phyloP scores from a whole-genome alignment of 768 basidiomycete species.

The Agrocybe praecox region DNA sequence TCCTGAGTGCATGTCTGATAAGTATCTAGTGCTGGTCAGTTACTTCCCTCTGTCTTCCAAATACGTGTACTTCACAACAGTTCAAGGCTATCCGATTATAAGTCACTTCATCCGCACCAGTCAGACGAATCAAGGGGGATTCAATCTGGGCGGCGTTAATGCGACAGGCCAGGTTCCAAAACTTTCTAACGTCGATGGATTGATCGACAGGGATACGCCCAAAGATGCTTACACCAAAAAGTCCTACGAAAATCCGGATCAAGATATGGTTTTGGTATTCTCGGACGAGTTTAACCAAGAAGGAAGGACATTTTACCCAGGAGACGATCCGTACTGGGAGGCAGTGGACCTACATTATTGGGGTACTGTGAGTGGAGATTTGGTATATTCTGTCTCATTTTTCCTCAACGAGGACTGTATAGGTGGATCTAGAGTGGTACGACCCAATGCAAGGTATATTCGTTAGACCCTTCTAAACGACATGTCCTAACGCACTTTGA shows the following conservation, averaged over 20 bases:
- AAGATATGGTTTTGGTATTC: slow-evolving; percentile 61
- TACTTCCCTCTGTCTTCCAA: not conserved
- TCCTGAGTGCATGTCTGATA: not conserved
- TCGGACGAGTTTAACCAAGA: slow-evolving; percentile 83
- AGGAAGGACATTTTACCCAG: slow-evolving; percentile 71
- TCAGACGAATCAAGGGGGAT: slow-evolving; percentile 51
- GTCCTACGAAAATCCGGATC: slow-evolving; percentile 56
- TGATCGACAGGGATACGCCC: slow-evolving; percentile 80
- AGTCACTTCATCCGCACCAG: slow-evolving; percentile 44
- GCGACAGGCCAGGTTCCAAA: slow-evolving; percentile 66
- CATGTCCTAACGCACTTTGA: slow-evolving; percentile 7
- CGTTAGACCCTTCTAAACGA: not conserved
- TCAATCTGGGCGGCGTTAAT: slow-evolving; percentile 76
- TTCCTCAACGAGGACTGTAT: not conserved
- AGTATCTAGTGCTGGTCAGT: slow-evolving; percentile 39
- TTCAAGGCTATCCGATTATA: slow-evolving; percentile 51
- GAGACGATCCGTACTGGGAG: slow-evolving; percentile 68
- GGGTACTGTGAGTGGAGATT: slow-evolving; percentile 45
- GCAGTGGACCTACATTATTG: slow-evolving; percentile 71
- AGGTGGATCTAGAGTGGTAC: slow-evolving; percentile 81
- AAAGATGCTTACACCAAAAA: slow-evolving; percentile 49
- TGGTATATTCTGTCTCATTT: not conserved
- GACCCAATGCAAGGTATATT: slow-evolving; percentile 50
- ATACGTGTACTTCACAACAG: not conserved
- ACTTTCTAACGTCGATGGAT: slow-evolving; percentile 55